phyloP scores from a whole-genome alignment of 495 filamentous ascomycete species.

The Viridothelium virens region DNA sequence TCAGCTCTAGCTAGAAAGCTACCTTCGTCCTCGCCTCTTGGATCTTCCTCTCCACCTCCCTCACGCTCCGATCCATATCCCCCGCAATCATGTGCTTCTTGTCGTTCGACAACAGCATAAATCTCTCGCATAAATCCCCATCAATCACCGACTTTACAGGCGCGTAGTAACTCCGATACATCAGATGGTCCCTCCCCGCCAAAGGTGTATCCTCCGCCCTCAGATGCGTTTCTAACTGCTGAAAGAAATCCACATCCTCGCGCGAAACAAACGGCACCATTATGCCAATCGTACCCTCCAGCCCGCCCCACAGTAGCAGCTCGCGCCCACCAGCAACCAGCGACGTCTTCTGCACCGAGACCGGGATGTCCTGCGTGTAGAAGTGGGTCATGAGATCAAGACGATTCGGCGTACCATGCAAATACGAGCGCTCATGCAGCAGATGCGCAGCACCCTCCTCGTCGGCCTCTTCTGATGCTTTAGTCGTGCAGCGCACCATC shows the following conservation, averaged over 20 bases:
- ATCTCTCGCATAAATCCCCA: conserved; percentile 95
- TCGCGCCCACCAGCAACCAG: conserved; percentile 88
- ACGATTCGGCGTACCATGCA: conserved; percentile 81
- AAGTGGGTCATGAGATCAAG: conserved; percentile 78
- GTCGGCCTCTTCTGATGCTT: conserved; percentile 79
- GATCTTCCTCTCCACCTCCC: conserved; percentile 92
- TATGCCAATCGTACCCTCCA: conserved; percentile 89
- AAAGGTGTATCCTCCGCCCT: conserved; percentile 75
- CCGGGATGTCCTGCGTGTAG: conserved; percentile 87
- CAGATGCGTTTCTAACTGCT: conserved; percentile 80
- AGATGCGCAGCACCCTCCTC: conserved; percentile 89
- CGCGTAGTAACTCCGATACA: conserved; percentile 93
- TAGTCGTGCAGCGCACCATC: conserved; percentile 79
- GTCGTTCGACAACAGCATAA: conserved; percentile 68
- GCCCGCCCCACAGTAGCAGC: conserved; percentile 83
- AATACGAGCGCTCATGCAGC: conserved; percentile 75
- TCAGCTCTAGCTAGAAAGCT: conserved; percentile 16
- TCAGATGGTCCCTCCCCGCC: conserved; percentile 86
- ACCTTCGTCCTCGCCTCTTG: conserved; percentile 44
- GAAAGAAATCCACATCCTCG: conserved; percentile 96
- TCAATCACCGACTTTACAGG: conserved; percentile 96
- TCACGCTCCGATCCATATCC: conserved; percentile 80
- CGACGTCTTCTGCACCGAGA: conserved; percentile 78
- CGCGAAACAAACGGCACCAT: conserved; percentile 81
- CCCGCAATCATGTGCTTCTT: conserved; percentile 91